Evolutionary conservation across 1,284 basidiomycete species (phyloP), one percentile per base, ranked within the genome.

Genomic region (Trametes versicolor): DNA sequence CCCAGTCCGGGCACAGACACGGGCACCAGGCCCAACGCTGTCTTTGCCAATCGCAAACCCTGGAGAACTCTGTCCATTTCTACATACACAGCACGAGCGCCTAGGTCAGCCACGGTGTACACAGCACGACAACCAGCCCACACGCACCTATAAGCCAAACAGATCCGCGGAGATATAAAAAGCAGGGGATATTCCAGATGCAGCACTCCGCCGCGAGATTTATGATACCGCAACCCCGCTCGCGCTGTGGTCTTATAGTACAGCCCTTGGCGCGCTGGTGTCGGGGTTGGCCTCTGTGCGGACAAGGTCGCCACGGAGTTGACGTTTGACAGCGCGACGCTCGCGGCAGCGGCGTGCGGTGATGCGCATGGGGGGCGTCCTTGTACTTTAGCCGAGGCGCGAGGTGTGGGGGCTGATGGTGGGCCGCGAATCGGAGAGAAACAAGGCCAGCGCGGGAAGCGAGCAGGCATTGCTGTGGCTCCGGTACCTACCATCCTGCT

Each of bases 281-380:
- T 5, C 36, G 55, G 15, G 19, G 41, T 10, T 4, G 6, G 8
- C 17, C 8, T 15, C 27, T 1, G 21, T 13, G 50, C 8, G 51
- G 41, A 62, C 61, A 62, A 62, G 61, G 61, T 62, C 39, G 54
- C n/a, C 41, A 62, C 54, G 61, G 48, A 62, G 54, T 62, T 62
- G 61, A 62, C 61, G 36, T 56, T 52, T 62, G 54, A 52, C 41
- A 36, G 39, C 41, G 13, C 37, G 47, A 43, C 15, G 48, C 5
- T n/a, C n/a, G 8, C 8, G 8, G 43, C 5, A 1, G 45, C 23
- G 23, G 21, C 7, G 21, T 21, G 45, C 21, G 45, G 10, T 27
- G 45, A 48, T 27, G 15, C 25, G 25, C 10, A 29, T 25, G 25
- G 12, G 13, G 25, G 25, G 25, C 9, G 48, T 27, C 48, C 25